Conservation (phyloP, 2,329 filamentous ascomycete species). For the Monosporascus ibericus region DNA sequence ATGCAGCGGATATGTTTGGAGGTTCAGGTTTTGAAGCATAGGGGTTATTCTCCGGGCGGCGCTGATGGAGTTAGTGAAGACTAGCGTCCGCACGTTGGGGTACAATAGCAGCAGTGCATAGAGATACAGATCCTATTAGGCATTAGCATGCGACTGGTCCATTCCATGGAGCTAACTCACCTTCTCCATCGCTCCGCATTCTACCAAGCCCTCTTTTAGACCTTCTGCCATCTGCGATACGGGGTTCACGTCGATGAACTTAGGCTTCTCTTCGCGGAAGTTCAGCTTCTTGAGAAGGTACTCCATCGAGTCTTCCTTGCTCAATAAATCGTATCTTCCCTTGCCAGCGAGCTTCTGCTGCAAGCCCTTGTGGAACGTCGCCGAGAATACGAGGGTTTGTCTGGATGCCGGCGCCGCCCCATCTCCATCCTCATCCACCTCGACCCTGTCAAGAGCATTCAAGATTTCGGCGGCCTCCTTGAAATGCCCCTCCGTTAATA, state of each 20-base stretch:
- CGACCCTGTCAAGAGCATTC: conserved; percentile 66
- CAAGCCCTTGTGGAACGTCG: conserved; percentile 86
- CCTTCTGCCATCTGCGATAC: conserved; percentile 80
- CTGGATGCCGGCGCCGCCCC: conserved; percentile 43
- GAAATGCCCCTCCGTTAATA: conserved; percentile 90
- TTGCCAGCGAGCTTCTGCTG: conserved; percentile 88
- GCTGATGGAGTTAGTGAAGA: conserved; percentile 95
- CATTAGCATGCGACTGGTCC: conserved; percentile 7
- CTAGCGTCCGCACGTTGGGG: conserved; percentile 70
- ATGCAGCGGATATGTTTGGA: conserved; percentile 74
- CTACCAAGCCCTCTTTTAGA: conserved; percentile 82
- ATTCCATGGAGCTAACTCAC: conserved; percentile 32
- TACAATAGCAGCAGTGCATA: conserved; percentile 83
- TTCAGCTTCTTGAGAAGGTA: conserved; percentile 87
- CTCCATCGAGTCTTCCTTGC: conserved; percentile 78
- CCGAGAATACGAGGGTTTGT: conserved; percentile 93
- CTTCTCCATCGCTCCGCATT: conserved; percentile 92
- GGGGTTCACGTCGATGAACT: conserved; percentile 89
- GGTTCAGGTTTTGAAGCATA: conserved; percentile 73
- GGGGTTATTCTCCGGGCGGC: conserved; percentile 82
- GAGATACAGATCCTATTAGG: conserved; percentile 72
- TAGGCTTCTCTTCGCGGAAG: conserved; percentile 77
- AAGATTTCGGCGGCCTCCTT: conserved; percentile 90
- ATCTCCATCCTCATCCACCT: conserved; percentile 45
- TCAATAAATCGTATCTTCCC: conserved; percentile 59